Percentiles rank a stretch among this genome's conserved stretches.
Evolutionary conservation across 1,284 basidiomycete genomes (phyloP).

Genomic region (Exobasidium rhododendri): DNA sequence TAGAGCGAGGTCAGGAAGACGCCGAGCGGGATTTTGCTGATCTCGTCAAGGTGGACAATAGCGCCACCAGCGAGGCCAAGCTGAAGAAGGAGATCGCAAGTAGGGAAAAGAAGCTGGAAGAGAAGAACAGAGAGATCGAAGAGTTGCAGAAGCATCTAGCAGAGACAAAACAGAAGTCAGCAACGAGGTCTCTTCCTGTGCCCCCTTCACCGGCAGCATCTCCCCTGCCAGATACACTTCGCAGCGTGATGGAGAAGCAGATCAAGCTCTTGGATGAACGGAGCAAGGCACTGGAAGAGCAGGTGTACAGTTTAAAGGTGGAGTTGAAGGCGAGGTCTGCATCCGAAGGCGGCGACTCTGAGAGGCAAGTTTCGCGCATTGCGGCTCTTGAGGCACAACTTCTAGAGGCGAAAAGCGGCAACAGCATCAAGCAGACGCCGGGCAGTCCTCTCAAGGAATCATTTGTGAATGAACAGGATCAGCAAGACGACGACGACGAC

Average conservation of each 20-base stretch:
- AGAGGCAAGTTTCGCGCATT: slow-evolving; percentile 9
- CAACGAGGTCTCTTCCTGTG: neutral
- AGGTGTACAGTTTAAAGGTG: neutral
- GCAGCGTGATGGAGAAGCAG: neutral
- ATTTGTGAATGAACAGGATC: too few relatives aligned
- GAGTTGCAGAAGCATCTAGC: neutral
- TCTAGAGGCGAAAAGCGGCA: slow-evolving; percentile 3
- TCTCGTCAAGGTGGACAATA: slow-evolving; percentile 7
- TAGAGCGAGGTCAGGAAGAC: slow-evolving; percentile 23
- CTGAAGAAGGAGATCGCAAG: neutral
- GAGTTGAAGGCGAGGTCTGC: slow-evolving; percentile 7
- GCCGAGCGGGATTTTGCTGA: slow-evolving; percentile 17
- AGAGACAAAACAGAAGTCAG: neutral
- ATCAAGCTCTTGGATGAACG: neutral
- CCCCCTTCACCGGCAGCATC: neutral
- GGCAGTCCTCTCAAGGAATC: slow-evolving; percentile 5
- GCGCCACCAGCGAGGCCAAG: neutral
- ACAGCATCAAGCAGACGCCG: neutral
- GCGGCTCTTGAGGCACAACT: slow-evolving; percentile 14
- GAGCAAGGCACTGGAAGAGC: slow-evolving; percentile 1
- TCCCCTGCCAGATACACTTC: neutral
- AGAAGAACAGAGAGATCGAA: neutral
- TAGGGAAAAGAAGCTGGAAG: neutral
- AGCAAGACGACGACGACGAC: neutral
- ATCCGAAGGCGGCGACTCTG: neutral